Conservation (phyloP, 495 filamentous ascomycete genomes). For the Delitschia confertaspora region DNA sequence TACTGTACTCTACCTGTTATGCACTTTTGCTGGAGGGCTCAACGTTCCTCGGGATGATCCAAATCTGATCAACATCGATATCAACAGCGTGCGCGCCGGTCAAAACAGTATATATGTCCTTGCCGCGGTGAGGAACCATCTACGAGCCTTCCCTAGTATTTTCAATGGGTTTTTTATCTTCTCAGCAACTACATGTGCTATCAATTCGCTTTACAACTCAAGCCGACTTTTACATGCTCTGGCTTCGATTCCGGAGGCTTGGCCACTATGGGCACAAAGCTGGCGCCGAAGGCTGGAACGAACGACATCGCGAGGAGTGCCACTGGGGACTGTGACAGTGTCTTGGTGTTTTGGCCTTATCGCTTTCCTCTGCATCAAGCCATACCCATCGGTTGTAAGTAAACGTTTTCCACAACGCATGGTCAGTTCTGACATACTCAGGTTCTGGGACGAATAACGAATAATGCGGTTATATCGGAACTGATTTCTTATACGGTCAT, state of each 20-base stretch:
- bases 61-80: conserved; percentile 23
- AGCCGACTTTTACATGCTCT: conserved; percentile 42
- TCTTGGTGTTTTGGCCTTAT: conserved; percentile 43
- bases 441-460: conserved; percentile 35
- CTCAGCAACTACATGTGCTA: conserved; percentile 40
- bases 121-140: conserved; percentile 38
- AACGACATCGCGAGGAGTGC: conserved; percentile 41
- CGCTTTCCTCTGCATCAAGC: conserved; percentile 41
- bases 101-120: conserved; percentile 42
- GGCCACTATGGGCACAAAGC: conserved; percentile 33
- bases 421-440: not conserved
- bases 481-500: conserved; percentile 40
- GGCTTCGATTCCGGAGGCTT: conserved; percentile 35
- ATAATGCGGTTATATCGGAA: conserved; percentile 41
- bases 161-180: conserved; percentile 46
- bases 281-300: conserved; percentile 34
- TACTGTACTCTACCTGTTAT: conserved; percentile 39
- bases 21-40: conserved; percentile 38
- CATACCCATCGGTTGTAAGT: conserved; percentile 33
- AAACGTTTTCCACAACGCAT: conserved; percentile 14
- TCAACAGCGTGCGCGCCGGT: conserved; percentile 37
- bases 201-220: conserved; percentile 42
- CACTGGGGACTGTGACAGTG: conserved; percentile 41
- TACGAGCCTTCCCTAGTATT: conserved; percentile 37
- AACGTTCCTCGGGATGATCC: conserved; percentile 41